A percentile compares a stretch with the other conserved stretches of the same genome.
Evolutionary conservation across 208 protist species (phyloP).

Genomic region (Phytomonas sp.): DNA sequence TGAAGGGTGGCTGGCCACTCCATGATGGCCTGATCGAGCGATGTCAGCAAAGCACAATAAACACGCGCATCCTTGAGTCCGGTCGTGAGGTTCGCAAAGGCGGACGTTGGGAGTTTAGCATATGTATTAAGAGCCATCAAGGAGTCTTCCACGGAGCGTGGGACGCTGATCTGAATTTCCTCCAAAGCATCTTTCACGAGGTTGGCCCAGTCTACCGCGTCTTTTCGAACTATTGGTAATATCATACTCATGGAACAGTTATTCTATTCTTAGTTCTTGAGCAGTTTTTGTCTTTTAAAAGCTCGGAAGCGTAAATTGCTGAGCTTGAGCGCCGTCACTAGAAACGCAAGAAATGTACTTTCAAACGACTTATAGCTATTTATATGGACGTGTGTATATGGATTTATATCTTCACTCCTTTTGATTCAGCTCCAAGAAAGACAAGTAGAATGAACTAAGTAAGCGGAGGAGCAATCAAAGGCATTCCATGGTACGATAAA

Average conservation of each 20-base stretch:
- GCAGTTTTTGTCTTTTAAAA: not conserved
- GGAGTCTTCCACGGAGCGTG: not conserved
- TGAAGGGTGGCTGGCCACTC: slow-evolving; percentile 27
- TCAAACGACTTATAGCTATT: not conserved
- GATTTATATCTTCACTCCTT: not conserved
- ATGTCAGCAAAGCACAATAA: slow-evolving; percentile 31
- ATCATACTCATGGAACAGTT: not conserved
- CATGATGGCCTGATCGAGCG: slow-evolving; percentile 30
- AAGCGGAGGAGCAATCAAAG: not conserved
- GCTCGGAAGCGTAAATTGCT: not conserved
- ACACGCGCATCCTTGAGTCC: slow-evolving; percentile 25
- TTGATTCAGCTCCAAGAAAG: not conserved
- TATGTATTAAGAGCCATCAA: slow-evolving; percentile 31
- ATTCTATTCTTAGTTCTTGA: not conserved
- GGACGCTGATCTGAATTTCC: slow-evolving; percentile 7
- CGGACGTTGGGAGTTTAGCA: slow-evolving; percentile 16
- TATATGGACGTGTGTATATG: not conserved
- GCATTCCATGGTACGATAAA: not conserved
- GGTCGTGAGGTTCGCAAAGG: slow-evolving; percentile 24
- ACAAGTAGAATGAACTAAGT: not conserved
- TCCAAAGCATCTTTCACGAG: slow-evolving; percentile 25
- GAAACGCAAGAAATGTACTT: not conserved
- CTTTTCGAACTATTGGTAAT: slow-evolving; percentile 12
- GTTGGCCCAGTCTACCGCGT: slow-evolving; percentile 33
- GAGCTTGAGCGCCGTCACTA: not conserved